Base-by-base conservation (phyloP, 164 flowering plant genomes). In the Vitis cinerea region DNA sequence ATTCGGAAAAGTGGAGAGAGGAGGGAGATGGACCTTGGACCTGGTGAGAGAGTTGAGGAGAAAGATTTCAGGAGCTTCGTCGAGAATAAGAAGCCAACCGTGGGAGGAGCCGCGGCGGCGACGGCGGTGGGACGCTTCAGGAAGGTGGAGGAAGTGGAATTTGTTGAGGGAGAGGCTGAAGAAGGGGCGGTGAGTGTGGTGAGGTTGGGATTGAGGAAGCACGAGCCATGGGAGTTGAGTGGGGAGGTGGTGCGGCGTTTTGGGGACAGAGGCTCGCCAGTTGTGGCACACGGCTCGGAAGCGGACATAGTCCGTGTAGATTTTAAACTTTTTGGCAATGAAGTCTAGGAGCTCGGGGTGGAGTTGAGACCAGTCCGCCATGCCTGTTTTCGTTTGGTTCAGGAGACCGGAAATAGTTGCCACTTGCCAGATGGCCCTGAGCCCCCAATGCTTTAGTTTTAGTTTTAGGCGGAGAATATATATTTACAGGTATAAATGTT, bases 71-170 rank as follows among this genome's bases (percentile, higher is more conserved):
- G 92, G 89, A 3, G 81, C n/a, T 15, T 83, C 88, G 37, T 78
- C 83, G 75, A 85, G 73, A 54, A 85, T 16, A 4, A 74, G 69
- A 10, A 88, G 84, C 85, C 84, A 88, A 13, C 90, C 87, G 62
- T 84, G 88, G 50, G 93, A 88, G 13, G 93, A 88, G 47, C 90
- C 90, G 75, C 86, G 72, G 56, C 72, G 74, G 73, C 89, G 84
- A 52, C 72, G 75, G 56, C 69, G 49, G 49, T 31, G 60, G 16
- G 84, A 75, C 31, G 77, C 66, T 55, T 78, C 84, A 0, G 85
- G 85, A 50, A 80, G 76, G 70, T 58, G n/a, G 63, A 88, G 75
- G 71, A 65, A 48, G 69, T 74, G 85, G 78, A 74, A 5, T 65
- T 79, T 82, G 77, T 74, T 37, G 66, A 64, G 63, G 58, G 80